Percentiles rank a stretch among this genome's conserved stretches.
These are phyloP conservation scores for Sanghuangporus weigelae DNA, from an alignment of 1,284 basidiomycete species.

Conservation along the genomic window DNA sequence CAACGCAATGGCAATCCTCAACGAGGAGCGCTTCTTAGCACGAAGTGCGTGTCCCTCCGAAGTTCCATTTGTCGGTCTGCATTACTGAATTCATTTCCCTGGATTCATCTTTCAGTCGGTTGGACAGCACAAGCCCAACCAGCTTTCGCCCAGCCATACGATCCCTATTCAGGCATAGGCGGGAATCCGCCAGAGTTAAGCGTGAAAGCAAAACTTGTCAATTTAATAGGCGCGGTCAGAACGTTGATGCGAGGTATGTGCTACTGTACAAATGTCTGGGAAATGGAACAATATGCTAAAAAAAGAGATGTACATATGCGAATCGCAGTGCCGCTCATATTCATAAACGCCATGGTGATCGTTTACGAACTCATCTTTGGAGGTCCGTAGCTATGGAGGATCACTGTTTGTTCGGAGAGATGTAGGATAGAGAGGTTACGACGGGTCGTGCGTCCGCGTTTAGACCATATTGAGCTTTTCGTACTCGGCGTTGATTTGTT, in stretches of 20 bases:
- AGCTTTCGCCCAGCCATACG: conserved; percentile 61
- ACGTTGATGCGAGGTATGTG: conserved; percentile 92
- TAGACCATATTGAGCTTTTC: conserved; percentile 44
- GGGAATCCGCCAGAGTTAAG: conserved; percentile 50
- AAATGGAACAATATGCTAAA: conserved; percentile 12
- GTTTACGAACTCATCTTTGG: conserved; percentile 76
- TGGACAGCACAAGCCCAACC: conserved; percentile 69
- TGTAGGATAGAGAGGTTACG: neutral
- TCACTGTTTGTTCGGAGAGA: neutral
- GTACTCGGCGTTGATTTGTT: conserved; percentile 75
- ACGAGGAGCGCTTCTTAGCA: conserved; percentile 92
- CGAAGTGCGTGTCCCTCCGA: conserved; percentile 58
- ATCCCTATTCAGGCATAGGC: conserved; percentile 51
- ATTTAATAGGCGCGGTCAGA: conserved; percentile 89
- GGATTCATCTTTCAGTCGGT: conserved; percentile 59
- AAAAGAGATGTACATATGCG: conserved; percentile 19
- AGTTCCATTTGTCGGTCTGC: neutral
- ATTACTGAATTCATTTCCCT: conserved; percentile 8
- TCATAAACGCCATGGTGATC: conserved; percentile 77
- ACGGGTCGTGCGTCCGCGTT: neutral
- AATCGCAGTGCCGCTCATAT: conserved; percentile 80
- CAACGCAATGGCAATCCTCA: conserved; percentile 91
- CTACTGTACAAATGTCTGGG: neutral
- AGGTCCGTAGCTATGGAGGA: conserved; percentile 22
- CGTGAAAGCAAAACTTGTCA: conserved; percentile 83